phyloP scores from a whole-genome alignment of 2,329 filamentous ascomycete species.

The Mariannaea elegans region DNA sequence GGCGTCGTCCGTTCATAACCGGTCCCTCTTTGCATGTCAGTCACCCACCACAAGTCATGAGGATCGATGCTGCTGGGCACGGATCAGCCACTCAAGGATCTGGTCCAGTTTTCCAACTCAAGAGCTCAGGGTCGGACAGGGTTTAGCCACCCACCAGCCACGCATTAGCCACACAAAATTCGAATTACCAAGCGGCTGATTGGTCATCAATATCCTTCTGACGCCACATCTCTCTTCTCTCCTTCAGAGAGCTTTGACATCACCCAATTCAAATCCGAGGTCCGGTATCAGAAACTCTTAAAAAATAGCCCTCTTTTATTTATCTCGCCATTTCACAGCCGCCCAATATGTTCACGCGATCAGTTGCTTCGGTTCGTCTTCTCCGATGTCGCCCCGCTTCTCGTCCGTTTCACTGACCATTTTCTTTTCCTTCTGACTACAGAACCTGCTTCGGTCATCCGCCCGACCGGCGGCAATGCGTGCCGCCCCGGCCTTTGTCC shows the following conservation, averaged over 20 bases:
- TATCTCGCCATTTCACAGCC: slow-evolving; percentile 27
- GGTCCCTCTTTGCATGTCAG: slow-evolving; percentile 1
- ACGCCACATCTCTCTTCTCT: slow-evolving; percentile 27
- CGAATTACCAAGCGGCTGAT: slow-evolving; percentile 31
- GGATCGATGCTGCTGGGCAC: slow-evolving; percentile 9
- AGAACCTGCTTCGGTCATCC: slow-evolving; percentile 51
- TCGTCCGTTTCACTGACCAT: background rate
- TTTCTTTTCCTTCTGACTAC: background rate
- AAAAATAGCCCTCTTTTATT: slow-evolving; percentile 2
- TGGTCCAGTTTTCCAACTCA: background rate
- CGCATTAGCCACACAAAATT: slow-evolving; percentile 11
- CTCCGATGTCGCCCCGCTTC: background rate
- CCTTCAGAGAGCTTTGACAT: slow-evolving; percentile 37
- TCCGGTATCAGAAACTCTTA: slow-evolving; percentile 6
- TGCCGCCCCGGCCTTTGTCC: slow-evolving; percentile 30
- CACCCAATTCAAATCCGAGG: slow-evolving; percentile 27
- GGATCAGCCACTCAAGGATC: background rate
- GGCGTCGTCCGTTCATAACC: slow-evolving; percentile 17
- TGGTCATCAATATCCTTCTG: slow-evolving; percentile 24
- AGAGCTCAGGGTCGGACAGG: background rate
- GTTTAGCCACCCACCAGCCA: slow-evolving; percentile 17
- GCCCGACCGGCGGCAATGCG: slow-evolving; percentile 46
- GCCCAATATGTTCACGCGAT: slow-evolving; percentile 40
- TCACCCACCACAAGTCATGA: background rate
- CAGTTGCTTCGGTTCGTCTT: slow-evolving; percentile 35